Base-by-base conservation (phyloP, 169 alveolate species). In the Plasmodium coatneyi region DNA sequence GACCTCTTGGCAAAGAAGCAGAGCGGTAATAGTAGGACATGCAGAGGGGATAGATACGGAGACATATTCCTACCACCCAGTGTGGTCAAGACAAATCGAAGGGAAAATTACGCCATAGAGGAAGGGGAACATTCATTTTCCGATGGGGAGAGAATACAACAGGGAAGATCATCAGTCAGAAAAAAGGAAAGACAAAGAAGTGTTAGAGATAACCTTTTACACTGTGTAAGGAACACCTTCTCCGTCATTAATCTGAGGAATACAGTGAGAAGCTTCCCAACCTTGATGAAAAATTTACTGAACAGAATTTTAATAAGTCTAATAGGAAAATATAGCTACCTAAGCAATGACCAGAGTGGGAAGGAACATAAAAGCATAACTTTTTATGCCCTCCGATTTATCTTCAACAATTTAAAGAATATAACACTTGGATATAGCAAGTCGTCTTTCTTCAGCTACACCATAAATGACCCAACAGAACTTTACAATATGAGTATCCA, bases 401-500 rank as follows among this genome's bases (percentile, higher is more conserved):
- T 86, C 25, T 86, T 70, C 43, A 86, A 70, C 19, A 86, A 86
- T 36, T 74, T 86, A 32, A 74, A 86, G 76, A 86, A 76, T 56
- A 9, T 86, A 25, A 74, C 93, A 12, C 28, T 86, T 9, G 86
- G 82, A 0, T 86, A 49, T 43, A 72, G 82, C 43, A 74, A 76
- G 1, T 74, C 84, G 1, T 32, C 92, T 9, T 86, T 43, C 41
- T 86, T 70, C 41, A 74, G 46, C 36, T 74, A 86, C 46, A 66
- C 80, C 36, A 86, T 86, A 19, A 86, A 32, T 49, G 82, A 83
- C 56, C 93, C 70, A 30, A 86, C 28, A 34, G 92, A 86, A 76
- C 46, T 86, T 9, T 70, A 86, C 43, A 86, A 86, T 46, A 86
- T 86, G 54, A 86, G 93, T 25, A 76, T 86, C n/a, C 93, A 86